A percentile compares a stretch with the other conserved stretches of the same genome.
These are phyloP conservation scores for Biscutella auriculata DNA, from an alignment of 441 rosid species.

Conservation along the genomic window DNA sequence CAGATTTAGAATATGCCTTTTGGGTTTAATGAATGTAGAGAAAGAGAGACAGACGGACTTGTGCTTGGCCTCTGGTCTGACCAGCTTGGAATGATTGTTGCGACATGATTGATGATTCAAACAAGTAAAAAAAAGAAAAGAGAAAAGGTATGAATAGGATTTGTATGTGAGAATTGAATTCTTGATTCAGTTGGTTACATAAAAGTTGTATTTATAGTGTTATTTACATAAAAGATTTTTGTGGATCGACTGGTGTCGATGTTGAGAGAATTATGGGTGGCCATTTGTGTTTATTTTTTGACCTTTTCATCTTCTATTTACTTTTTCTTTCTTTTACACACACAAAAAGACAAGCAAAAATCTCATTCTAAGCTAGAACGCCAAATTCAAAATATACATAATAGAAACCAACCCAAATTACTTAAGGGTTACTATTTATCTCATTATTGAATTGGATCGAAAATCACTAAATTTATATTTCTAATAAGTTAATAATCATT, in stretches of 20 bases:
- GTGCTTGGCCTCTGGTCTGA: conserved; percentile 15
- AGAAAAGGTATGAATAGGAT: neutral
- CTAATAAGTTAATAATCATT: no score
- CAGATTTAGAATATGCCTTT: no score
- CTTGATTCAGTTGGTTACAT: conserved; percentile 9
- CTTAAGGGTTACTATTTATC: no score
- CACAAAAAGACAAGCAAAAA: neutral
- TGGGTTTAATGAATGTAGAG: no score
- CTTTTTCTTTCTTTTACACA: neutral
- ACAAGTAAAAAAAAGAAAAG: no score
- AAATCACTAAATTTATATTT: no score
- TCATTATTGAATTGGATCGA: no score
- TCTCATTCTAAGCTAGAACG: no score
- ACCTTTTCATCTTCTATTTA: neutral
- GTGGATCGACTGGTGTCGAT: conserved; percentile 7
- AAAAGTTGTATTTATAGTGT: conserved; percentile 5
- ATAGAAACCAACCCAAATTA: no score
- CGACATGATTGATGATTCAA: conserved; percentile 16
- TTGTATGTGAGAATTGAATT: neutral
- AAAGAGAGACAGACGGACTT: neutral
- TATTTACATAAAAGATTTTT: no score
- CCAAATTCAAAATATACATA: no score
- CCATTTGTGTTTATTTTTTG: conserved; percentile 6
- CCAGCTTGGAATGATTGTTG: conserved; percentile 24
- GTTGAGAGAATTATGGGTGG: conserved; percentile 13